Evolutionary conservation across 2,329 filamentous ascomycete genomes (phyloP), one percentile per base, ranked within the genome.

Genomic region (Ophiocordyceps sinensis): DNA sequence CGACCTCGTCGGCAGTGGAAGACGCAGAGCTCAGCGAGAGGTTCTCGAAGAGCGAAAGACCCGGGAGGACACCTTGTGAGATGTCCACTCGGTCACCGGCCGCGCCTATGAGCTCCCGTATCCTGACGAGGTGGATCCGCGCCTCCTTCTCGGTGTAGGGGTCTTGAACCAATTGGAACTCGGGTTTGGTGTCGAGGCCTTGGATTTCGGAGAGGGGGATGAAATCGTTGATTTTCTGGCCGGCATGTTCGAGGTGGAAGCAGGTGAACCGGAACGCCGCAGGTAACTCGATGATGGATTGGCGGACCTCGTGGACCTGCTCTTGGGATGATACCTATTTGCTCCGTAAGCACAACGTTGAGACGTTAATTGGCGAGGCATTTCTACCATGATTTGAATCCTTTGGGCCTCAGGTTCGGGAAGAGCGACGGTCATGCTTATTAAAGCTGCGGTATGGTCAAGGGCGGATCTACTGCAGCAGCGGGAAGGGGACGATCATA

Each of bases 131-230:
- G 63, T 98, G 91, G 70, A 98, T 83, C 49, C 93, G 81, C 28
- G 91, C 89, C 65, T 98, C 91, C 67, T 94, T 96, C 67, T 98
- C 91, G 36, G 86, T 98, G 62, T 98, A 98, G 37, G 93, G 85
- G 57, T 98, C 91, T 64, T 95, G 83, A 41, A 95, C 78, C 51
- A 98, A 67, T 41, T 73, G 75, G 44, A 95, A 73, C 54, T 88
- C 82, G 30, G 88, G 83, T 47, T 87, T 79, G 29, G 81, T 64
- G 41, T 77, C 75, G 42, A 98, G 74, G 43, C 77, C 86, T 38
- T 82, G 73, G 42, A 98, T 83, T 58, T 98, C 89, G 41, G 85
- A 87, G 46, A 98, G 75, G 59, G 93, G 82, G 44, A 93, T 75
- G 54, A 91, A 96, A 63, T 98, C 91, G 62, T 96, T 96, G 71